Evolutionary conservation across 1,284 basidiomycete genomes (phyloP).

Genomic region (Megacollybia platyphylla): DNA sequence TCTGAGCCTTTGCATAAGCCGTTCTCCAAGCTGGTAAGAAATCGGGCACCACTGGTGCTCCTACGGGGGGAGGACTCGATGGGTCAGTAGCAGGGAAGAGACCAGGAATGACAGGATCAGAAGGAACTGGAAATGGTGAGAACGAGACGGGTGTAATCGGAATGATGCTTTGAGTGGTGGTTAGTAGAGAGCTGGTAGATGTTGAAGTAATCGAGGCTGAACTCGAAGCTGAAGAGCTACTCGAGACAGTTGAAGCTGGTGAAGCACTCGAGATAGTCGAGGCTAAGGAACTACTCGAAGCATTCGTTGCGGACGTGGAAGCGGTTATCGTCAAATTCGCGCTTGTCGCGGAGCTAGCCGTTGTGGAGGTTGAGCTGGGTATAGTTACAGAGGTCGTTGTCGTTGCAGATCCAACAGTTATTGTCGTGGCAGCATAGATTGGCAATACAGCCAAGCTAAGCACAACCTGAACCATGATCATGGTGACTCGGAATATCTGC

Average conservation of each 20-base stretch:
- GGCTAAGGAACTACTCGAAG: background rate
- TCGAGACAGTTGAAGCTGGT: background rate
- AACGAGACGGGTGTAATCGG: slow-evolving; percentile 21
- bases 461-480: background rate
- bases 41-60: slow-evolving; percentile 27
- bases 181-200: background rate
- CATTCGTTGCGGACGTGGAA: background rate
- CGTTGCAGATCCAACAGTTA: background rate
- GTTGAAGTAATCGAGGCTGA: background rate
- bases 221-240: background rate
- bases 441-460: background rate
- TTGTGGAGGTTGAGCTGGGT: too few species aligned
- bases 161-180: slow-evolving; percentile 7
- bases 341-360: too few species aligned
- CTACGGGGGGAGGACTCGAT: slow-evolving; percentile 26
- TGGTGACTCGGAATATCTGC: too few species aligned
- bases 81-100: slow-evolving; percentile 31
- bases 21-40: slow-evolving; percentile 36
- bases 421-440: background rate
- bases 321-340: background rate
- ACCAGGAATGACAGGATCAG: slow-evolving; percentile 18
- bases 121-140: slow-evolving; percentile 30
- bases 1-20: slow-evolving; percentile 32
- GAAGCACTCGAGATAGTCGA: background rate
- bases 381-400: background rate